Conservation (phyloP, 306 rosid species). For the Ceratonia siliqua region DNA sequence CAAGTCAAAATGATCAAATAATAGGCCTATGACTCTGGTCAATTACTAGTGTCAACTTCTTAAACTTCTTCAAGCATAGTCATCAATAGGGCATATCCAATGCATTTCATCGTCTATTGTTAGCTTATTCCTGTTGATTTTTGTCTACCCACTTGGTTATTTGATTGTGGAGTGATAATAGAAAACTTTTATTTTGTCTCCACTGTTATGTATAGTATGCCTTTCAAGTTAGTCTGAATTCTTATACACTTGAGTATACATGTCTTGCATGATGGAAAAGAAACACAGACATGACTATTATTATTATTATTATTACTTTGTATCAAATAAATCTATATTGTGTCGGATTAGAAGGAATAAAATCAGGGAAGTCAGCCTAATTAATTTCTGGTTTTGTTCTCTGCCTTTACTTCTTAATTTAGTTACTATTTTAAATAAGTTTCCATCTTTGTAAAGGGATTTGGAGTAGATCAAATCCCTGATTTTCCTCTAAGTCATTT, state of each 20-base stretch:
- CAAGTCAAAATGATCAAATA: constrained; percentile 15
- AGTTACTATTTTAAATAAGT: too few species aligned
- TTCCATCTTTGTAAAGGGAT: too few species aligned
- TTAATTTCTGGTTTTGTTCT: too few species aligned
- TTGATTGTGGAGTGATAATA: not conserved
- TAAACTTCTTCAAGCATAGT: not conserved
- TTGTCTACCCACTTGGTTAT: not conserved
- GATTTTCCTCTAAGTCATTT: too few species aligned
- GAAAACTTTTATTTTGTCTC: not conserved
- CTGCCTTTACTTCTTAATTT: too few species aligned
- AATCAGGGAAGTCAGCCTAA: too few species aligned
- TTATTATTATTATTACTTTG: not conserved
- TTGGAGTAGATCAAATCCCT: too few species aligned
- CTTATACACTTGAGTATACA: not conserved
- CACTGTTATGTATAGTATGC: not conserved
- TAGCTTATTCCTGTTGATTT: not conserved
- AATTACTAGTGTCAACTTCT: not conserved
- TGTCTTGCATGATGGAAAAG: not conserved
- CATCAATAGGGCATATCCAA: not conserved
- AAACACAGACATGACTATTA: not conserved
- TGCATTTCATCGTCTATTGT: not conserved
- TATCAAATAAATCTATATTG: not conserved
- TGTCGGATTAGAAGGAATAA: too few species aligned
- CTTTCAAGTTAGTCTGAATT: not conserved
- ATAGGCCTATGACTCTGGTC: constrained; percentile 3